Percentiles rank a stretch among this genome's conserved stretches.
Evolutionary conservation across 2,329 filamentous ascomycete genomes (phyloP).

Genomic region (Ascocoryne sarcoides): DNA sequence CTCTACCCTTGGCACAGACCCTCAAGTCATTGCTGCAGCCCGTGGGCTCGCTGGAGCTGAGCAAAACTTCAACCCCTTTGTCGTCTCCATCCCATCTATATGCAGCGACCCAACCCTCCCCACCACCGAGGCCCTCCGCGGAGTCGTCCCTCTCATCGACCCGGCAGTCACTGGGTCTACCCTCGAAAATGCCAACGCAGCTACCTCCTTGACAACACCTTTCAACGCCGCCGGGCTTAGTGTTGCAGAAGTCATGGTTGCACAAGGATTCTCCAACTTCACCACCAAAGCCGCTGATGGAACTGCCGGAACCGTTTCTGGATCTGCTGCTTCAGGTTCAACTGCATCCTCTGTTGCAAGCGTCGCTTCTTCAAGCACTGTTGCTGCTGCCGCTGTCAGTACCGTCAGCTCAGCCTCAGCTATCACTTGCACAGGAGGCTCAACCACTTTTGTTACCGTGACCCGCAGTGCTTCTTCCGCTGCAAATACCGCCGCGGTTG

Average conservation of each 20-base stretch:
- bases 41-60: constrained; percentile 56
- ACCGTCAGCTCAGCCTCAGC: background rate
- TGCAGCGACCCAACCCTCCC: constrained; percentile 57
- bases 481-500: constrained; percentile 4
- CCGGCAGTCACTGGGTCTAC: constrained; percentile 51
- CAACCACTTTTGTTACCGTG: constrained; percentile 5
- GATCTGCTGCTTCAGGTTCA: constrained; percentile 11
- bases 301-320: constrained; percentile 29
- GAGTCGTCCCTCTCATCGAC: constrained; percentile 60
- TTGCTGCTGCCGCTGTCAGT: background rate
- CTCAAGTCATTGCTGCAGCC: constrained; percentile 52
- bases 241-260: constrained; percentile 54
- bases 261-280: constrained; percentile 56
- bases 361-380: constrained; percentile 1
- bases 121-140: constrained; percentile 49
- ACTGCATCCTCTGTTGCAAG: constrained; percentile 9
- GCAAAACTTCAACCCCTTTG: constrained; percentile 66
- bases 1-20: constrained; percentile 47
- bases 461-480: background rate
- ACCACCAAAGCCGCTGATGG: constrained; percentile 33
- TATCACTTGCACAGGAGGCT: background rate
- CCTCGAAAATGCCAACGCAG: constrained; percentile 52
- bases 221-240: constrained; percentile 52
- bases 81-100: constrained; percentile 48
- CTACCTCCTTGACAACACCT: constrained; percentile 40